phyloP scores from a whole-genome alignment of 257 asterid species.

The Ajuga chamaepitys region DNA sequence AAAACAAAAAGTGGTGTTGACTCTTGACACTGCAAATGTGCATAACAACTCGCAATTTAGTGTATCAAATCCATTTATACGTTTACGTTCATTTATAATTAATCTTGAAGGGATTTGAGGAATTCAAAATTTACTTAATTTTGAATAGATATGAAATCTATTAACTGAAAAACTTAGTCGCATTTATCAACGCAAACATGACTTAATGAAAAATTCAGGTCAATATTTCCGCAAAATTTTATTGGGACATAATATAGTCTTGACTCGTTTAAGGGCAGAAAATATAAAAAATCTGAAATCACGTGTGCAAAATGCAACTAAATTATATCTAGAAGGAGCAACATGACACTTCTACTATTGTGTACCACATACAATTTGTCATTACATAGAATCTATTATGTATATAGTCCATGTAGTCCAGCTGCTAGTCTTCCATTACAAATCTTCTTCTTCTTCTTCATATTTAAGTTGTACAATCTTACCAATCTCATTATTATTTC shows the following conservation, averaged over 20 bases:
- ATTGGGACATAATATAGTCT: not conserved
- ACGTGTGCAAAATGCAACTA: not conserved
- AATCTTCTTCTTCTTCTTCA: not conserved
- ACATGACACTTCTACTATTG: not conserved
- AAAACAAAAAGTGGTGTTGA: too few species aligned
- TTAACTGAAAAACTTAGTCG: too few species aligned
- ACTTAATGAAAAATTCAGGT: too few species aligned
- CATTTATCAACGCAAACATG: too few species aligned
- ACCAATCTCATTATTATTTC: not conserved
- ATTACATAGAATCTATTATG: not conserved
- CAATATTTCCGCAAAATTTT: too few species aligned
- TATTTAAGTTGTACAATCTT: not conserved
- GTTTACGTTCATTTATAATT: too few species aligned
- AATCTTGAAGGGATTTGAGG: too few species aligned
- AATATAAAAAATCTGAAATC: not conserved
- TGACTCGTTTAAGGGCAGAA: not conserved
- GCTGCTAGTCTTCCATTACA: slow-evolving; percentile 15
- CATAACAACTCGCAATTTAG: too few species aligned
- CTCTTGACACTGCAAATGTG: too few species aligned
- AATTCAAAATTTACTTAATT: too few species aligned
- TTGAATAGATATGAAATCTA: too few species aligned
- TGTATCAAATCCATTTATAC: too few species aligned
- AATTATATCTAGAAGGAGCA: not conserved
- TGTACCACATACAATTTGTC: not conserved
- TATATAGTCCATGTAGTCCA: slow-evolving; percentile 3